Evolutionary conservation across 176 grass and related monocot species (phyloP).

Genomic region (Pontederia paniculata): DNA sequence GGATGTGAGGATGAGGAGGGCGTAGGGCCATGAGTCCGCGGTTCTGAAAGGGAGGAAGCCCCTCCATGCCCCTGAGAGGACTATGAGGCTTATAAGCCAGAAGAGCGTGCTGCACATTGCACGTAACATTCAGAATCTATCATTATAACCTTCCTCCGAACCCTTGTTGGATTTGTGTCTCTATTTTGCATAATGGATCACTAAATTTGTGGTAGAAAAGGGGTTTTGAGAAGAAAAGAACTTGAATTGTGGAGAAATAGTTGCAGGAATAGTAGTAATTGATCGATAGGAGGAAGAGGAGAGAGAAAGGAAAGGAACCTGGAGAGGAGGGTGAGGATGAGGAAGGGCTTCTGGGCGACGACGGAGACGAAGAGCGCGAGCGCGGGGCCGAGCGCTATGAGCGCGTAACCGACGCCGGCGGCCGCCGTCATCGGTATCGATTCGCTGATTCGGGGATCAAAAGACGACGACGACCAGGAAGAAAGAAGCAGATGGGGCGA

Average conservation of each 20-base stretch:
- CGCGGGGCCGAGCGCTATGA: conserved; percentile 80
- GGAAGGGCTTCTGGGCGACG: conserved; percentile 77
- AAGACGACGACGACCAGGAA: too few relatives aligned
- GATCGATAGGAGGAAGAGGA: background rate
- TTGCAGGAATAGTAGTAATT: background rate
- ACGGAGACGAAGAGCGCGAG: conserved; percentile 71
- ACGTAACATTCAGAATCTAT: background rate
- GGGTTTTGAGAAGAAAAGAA: too few relatives aligned
- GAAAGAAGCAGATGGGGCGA: too few relatives aligned
- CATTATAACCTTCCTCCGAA: too few relatives aligned
- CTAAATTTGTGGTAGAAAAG: too few relatives aligned
- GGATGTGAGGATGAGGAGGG: conserved; percentile 62
- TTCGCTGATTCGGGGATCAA: too few relatives aligned
- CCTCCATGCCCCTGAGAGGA: conserved; percentile 80
- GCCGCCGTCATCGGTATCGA: conserved; percentile 53
- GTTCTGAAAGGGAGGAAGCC: conserved; percentile 72
- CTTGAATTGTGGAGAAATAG: too few relatives aligned
- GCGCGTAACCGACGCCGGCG: conserved; percentile 66
- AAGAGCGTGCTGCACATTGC: conserved; percentile 55
- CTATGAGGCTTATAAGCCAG: conserved; percentile 86
- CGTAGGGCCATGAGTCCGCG: conserved; percentile 52
- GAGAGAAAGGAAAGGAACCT: conserved; percentile 27
- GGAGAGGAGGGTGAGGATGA: conserved; percentile 85
- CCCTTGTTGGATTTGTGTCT: too few relatives aligned
- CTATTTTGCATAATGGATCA: too few relatives aligned